Evolutionary conservation across 2,329 filamentous ascomycete species (phyloP), one percentile per base, ranked within the genome.

Genomic region (Hypoxylon sp.): DNA sequence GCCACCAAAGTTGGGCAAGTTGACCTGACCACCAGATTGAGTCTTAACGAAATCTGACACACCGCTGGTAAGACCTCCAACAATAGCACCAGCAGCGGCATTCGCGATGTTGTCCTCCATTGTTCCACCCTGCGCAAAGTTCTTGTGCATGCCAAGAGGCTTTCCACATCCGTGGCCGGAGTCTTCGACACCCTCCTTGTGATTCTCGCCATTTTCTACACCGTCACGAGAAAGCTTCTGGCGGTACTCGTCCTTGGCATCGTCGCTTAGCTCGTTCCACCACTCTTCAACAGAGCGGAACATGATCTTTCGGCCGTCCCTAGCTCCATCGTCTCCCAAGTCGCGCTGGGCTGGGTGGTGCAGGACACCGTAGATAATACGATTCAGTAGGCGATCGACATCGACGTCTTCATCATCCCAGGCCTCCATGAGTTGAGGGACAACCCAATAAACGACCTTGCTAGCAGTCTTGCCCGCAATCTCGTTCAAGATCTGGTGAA

Each of bases 341-440:
- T 84, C 74, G 48, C 88, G 86, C 61, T 91, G 86, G 36, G 91
- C 90, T 2, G 92, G 93, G 71, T 97, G 92, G 66, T 96, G 90
- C 70, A 97, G 83, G 25, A 96, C 86, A 53, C 90, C 91, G 37
- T 83, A 73, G 65, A 96, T 84, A 70, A 97, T 92, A 55, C 87
- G 84, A 67, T 87, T 82, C 60, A 94, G 77, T 2, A 87, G 84
- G 48, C 83, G 80, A 55, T 89, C 78, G 29, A 90, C 74, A 63
- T 96, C 89, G 49, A 80, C 76, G 47, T 73, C 67, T 29, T 93
- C 85, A 60, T 96, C 81, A 64, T 97, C 92, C 84, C 92, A 95
- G 63, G 87, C 89, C 25, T 89, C 77, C 75, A 97, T 94, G 55
- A 97, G 75, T 70, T 96, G 91, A 6, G 93, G 93, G 9, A 96